Evolutionary conservation across 805 yeast genomes (phyloP).

Genomic region (Wickerhamomyces rabaulensis): DNA sequence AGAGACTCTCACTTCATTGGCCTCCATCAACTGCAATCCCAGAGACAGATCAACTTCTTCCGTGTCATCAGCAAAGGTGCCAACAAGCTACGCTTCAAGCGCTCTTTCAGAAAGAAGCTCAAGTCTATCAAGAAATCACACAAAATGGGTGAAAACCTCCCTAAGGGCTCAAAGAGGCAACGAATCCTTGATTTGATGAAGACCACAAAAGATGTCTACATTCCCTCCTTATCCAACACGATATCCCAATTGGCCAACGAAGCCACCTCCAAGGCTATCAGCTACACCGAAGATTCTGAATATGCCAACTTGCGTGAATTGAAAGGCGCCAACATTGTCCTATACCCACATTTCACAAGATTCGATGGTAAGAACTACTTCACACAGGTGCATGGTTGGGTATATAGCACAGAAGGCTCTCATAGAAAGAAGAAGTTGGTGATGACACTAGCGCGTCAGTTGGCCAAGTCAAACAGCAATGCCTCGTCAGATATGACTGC

Average conservation of each 20-base stretch:
- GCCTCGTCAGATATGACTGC: slow-evolving; percentile 21
- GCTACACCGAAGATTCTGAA: slow-evolving; percentile 8
- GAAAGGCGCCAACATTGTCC: slow-evolving; percentile 51
- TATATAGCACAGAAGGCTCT: slow-evolving; percentile 61
- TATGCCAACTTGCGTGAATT: slow-evolving; percentile 12
- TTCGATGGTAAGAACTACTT: slow-evolving; percentile 33
- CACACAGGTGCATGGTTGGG: slow-evolving; percentile 69
- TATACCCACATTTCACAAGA: slow-evolving; percentile 55
- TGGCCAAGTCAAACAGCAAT: slow-evolving; percentile 38
- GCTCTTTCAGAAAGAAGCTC: not conserved
- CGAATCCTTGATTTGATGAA: slow-evolving; percentile 45
- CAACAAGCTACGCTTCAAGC: not conserved
- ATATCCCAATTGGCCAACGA: slow-evolving; percentile 45
- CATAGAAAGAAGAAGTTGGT: slow-evolving; percentile 67
- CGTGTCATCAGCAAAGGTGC: not conserved
- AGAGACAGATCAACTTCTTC: slow-evolving; percentile 1
- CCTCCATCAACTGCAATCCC: not conserved
- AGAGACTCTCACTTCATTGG: not conserved
- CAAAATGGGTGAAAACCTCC: not conserved
- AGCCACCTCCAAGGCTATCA: slow-evolving; percentile 27
- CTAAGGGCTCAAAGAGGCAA: slow-evolving; percentile 32
- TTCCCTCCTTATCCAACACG: slow-evolving; percentile 46
- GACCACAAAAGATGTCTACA: slow-evolving; percentile 51
- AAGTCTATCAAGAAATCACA: not conserved
- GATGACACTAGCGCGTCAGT: slow-evolving; percentile 62